Evolutionary conservation across 371 early-diverging fungal genomes (phyloP), one percentile per base, ranked within the genome.

Genomic region (Spraguea lophii): DNA sequence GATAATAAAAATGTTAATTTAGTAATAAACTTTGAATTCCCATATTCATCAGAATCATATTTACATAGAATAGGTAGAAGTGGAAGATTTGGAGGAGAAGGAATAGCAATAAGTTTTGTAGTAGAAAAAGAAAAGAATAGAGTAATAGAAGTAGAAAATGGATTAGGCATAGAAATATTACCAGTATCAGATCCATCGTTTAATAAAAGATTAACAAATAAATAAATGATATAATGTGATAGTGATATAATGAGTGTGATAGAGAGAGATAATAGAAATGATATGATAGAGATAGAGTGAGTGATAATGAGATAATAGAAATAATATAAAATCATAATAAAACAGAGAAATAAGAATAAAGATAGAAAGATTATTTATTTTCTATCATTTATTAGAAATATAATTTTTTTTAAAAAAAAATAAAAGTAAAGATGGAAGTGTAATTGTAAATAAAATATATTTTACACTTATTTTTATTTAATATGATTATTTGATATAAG

Each of bases 11-110:
- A 85, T 19, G 89, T 94, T 40, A 92, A 93, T 72, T 85, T 92
- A 9, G 95, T 97, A 40, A 92, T 97, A 75, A 94, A 97, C 77
- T 94, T 89, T 79, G 95, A 94, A 71, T 87, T 94, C 66, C 94
- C 95, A 50, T 83, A 85, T 70, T 88, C 85, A 54, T 83, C 93
- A 21, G 94, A 97, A 67, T 90, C 91, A 1, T 94, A 97, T 66
- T 75, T 97, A 30, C 95, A 97, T 74, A 82, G 98, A 60, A 90
- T 97, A 63, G 98, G 98, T 23, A 68, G 79, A 43, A 71, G 75
- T 37, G 98, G 95, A 4, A 80, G 98, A 53, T 94, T 88, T 68
- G 98, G 93, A 35, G 88, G 88, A 57, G 73, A 85, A 52, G 95
- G 94, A 50, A 68, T 90, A 16, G 93, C 90, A 12, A 85, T 97